phyloP scores from a whole-genome alignment of 805 yeast species.

The Jamesozyma spencerorum region DNA sequence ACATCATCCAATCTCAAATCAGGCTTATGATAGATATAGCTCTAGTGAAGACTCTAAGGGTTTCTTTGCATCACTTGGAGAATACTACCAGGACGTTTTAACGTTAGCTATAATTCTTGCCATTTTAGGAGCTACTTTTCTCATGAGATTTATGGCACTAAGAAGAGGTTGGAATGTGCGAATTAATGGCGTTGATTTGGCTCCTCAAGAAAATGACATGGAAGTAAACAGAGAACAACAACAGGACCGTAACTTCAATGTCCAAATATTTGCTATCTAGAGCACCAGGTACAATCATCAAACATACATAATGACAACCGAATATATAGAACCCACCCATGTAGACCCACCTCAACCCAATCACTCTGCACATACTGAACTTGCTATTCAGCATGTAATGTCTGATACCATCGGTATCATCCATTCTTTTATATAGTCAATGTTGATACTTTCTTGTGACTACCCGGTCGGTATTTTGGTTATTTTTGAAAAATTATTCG shows the following conservation, averaged over 20 bases:
- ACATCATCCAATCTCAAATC: not conserved
- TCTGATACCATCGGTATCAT: too few relatives aligned
- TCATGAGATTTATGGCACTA: conserved; percentile 15
- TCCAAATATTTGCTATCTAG: conserved; percentile 24
- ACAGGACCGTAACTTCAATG: conserved; percentile 13
- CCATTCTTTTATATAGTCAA: not conserved
- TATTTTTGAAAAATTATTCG: not conserved
- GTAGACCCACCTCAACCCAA: too few relatives aligned
- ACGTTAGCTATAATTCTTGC: conserved; percentile 14
- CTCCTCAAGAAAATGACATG: not conserved
- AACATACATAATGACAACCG: too few relatives aligned
- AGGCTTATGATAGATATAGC: conserved; percentile 1
- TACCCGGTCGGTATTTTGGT: not conserved
- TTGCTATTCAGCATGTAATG: too few relatives aligned
- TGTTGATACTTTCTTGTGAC: not conserved
- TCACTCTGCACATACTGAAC: too few relatives aligned
- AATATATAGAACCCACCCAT: too few relatives aligned
- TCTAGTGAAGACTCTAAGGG: not conserved
- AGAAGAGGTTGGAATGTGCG: conserved; percentile 25
- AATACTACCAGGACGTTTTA: conserved; percentile 17
- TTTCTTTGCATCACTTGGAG: conserved; percentile 8
- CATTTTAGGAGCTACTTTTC: conserved; percentile 12
- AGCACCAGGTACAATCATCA: too few relatives aligned
- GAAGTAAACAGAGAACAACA: conserved; percentile 2
- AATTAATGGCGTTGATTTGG: conserved; percentile 12